Conservation (phyloP, 2,329 filamentous ascomycete genomes). For the Rhinocladiella similis region DNA sequence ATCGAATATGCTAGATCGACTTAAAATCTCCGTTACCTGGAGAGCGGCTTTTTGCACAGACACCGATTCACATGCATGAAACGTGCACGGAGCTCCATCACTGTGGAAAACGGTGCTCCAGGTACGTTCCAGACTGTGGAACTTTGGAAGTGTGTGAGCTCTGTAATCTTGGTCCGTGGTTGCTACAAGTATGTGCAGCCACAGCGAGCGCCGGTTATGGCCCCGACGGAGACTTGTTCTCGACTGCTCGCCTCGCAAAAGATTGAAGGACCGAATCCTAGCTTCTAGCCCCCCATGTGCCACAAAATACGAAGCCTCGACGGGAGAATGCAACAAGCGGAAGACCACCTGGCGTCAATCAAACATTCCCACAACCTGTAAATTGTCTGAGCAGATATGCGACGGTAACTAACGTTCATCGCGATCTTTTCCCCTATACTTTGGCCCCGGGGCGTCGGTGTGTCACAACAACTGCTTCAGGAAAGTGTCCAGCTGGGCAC, state of each 20-base stretch:
- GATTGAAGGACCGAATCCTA: neutral
- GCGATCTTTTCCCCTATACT: no score
- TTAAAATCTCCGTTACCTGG: neutral
- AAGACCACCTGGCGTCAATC: neutral
- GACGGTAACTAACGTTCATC: neutral
- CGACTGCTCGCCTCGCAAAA: neutral
- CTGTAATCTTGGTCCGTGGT: neutral
- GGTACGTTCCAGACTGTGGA: neutral
- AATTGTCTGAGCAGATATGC: neutral
- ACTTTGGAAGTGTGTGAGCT: neutral
- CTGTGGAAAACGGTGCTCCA: neutral
- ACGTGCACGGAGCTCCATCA: neutral
- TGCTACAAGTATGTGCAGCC: neutral
- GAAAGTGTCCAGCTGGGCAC: neutral
- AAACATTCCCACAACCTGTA: neutral
- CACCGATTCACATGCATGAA: neutral
- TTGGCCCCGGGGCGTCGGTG: neutral
- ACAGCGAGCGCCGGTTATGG: neutral
- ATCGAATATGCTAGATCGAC: neutral
- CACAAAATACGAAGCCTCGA: conserved; percentile 9
- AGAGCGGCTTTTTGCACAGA: neutral
- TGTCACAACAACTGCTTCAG: neutral
- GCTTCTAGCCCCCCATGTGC: neutral
- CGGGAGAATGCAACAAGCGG: neutral
- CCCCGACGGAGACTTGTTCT: neutral